These are phyloP conservation scores for Gossypium anomalum DNA, from an alignment of 345 rosid genomes.

Conservation along the genomic window DNA sequence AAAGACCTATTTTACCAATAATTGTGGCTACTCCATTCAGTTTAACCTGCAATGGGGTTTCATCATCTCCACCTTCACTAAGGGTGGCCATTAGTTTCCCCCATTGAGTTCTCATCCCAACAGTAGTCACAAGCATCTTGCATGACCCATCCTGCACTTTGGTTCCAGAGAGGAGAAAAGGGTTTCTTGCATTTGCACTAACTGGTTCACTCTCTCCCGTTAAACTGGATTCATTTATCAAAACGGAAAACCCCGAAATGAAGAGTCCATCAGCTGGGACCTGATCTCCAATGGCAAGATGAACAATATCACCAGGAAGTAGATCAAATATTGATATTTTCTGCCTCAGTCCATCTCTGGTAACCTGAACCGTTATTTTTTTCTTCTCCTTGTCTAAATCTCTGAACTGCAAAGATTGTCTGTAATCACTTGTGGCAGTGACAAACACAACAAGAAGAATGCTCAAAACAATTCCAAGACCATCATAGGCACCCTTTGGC, in stretches of 20 bases:
- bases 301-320: slow-evolving; percentile 74
- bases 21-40: slow-evolving; percentile 78
- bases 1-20: slow-evolving; percentile 73
- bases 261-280: slow-evolving; percentile 81
- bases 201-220: slow-evolving; percentile 68
- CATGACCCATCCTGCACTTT: slow-evolving; percentile 76
- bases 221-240: slow-evolving; percentile 66
- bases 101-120: slow-evolving; percentile 92
- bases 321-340: slow-evolving; percentile 62
- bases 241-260: slow-evolving; percentile 47
- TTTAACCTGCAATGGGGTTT: slow-evolving; percentile 83
- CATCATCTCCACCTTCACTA: slow-evolving; percentile 70
- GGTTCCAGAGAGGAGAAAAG: slow-evolving; percentile 74
- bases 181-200: slow-evolving; percentile 34
- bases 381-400: slow-evolving; percentile 65
- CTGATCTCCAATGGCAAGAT: slow-evolving; percentile 68
- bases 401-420: slow-evolving; percentile 62
- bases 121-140: slow-evolving; percentile 78
- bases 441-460: slow-evolving; percentile 64
- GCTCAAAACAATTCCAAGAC: slow-evolving; percentile 65
- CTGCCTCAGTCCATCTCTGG: slow-evolving; percentile 52
- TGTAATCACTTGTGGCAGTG: slow-evolving; percentile 70
- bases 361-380: slow-evolving; percentile 53
- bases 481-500: slow-evolving; percentile 76
- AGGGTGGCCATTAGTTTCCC: slow-evolving; percentile 83